Evolutionary conservation across 129 eudicot species (phyloP), one percentile per base, ranked within the genome.

Genomic region (Erigeron canadensis): DNA sequence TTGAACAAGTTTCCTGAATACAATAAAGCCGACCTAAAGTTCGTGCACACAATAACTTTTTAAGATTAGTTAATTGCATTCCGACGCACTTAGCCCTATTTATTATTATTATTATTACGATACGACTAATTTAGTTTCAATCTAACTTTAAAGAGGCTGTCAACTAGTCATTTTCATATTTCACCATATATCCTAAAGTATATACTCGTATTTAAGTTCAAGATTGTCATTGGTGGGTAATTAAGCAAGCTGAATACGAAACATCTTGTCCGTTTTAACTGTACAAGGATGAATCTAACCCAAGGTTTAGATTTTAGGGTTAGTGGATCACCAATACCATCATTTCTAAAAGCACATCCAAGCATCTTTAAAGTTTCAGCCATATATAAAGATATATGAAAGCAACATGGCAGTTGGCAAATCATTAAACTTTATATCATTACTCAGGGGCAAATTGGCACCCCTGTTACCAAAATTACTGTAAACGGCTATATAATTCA

Each of bases 401-500:
- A 22, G 23, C 65, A 41, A 57, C 75, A 57, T 23, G 11, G n/a
- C n/a, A 19, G 42, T n/a, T n/a, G n/a, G n/a, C n/a, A n/a, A 57
- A 42, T 57, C 18, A 57, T 57, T 66, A 54, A 71, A 72, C 68
- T 59, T 28, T 72, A 34, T 58, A 58, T 59, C 34, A 72, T 59
- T 43, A 71, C 67, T 56, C 28, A 43, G 42, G 75, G 75, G 75
- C 13, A 57, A 43, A 13, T 22, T 71, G 21, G 55, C 65, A 41
- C 56, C 75, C 57, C 42, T 42, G 57, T 42, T 42, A 71, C 12
- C 75, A 71, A 71, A 71, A 71, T 71, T 47, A 71, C 18, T 15
- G 50, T 69, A 71, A 65, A 75, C 58, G 50, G 66, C 72, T 70
- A 70, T 62, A 76, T 41, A 61, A 67, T 67, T 72, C 71, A 66